These are phyloP conservation scores for Phialocephala subalpina DNA, from an alignment of 2,329 filamentous ascomycete genomes.

Conservation along the genomic window DNA sequence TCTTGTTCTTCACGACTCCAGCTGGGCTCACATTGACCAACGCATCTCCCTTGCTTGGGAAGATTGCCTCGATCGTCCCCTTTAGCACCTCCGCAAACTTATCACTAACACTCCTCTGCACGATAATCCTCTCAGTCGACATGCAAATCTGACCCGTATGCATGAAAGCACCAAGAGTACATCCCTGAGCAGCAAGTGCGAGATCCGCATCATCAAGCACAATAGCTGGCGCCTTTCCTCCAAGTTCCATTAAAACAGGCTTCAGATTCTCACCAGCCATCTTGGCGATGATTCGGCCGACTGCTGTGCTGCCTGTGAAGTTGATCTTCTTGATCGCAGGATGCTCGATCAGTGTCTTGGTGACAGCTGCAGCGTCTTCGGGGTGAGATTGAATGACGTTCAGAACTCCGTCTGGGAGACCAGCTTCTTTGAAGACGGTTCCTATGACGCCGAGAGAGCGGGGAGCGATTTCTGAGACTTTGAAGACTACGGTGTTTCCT, in stretches of 20 bases:
- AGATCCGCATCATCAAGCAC: constrained; percentile 82
- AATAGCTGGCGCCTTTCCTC: constrained; percentile 74
- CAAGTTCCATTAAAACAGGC: constrained; percentile 74
- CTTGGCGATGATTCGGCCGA: constrained; percentile 72
- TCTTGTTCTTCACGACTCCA: constrained; percentile 71
- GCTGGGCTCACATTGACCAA: constrained; percentile 71
- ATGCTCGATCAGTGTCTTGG: constrained; percentile 63
- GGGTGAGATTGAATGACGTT: constrained; percentile 64
- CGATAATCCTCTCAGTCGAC: constrained; percentile 77
- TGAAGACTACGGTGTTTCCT: constrained; percentile 78
- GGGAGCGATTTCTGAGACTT: constrained; percentile 73
- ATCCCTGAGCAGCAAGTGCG: constrained; percentile 71
- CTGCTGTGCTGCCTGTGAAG: constrained; percentile 77
- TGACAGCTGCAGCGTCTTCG: constrained; percentile 61
- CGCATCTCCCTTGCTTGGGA: constrained; percentile 64
- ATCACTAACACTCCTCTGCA: constrained; percentile 56
- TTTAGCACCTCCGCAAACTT: constrained; percentile 51
- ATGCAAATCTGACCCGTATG: constrained; percentile 85
- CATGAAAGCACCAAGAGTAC: constrained; percentile 73
- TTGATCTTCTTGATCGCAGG: constrained; percentile 71
- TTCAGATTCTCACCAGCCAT: constrained; percentile 72
- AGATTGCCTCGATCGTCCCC: constrained; percentile 50
- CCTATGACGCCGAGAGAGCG: constrained; percentile 64
- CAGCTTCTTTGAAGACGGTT: constrained; percentile 67
- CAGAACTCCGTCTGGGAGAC: constrained; percentile 68